Evolutionary conservation across 495 filamentous ascomycete genomes (phyloP).

Genomic region (Thozetella sp.): DNA sequence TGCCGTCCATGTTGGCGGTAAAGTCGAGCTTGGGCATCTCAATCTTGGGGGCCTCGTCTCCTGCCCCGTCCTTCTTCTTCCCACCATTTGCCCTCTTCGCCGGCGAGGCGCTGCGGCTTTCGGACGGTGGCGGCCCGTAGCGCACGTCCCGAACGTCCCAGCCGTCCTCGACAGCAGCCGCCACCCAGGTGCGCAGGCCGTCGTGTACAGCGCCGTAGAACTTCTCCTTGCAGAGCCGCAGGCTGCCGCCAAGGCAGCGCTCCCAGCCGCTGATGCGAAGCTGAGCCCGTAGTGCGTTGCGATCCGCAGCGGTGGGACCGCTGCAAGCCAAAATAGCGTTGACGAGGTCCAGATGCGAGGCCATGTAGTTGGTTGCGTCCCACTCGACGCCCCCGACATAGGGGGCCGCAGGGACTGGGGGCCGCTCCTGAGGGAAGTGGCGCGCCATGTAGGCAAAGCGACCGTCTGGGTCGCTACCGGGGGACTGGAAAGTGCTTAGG

Average conservation of each 20-base stretch:
- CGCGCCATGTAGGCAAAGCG: slow-evolving; percentile 57
- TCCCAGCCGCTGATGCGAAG: slow-evolving; percentile 88
- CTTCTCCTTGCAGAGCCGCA: slow-evolving; percentile 95
- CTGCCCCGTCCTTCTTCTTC: slow-evolving; percentile 28
- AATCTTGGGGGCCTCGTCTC: slow-evolving; percentile 48
- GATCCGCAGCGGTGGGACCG: slow-evolving; percentile 63
- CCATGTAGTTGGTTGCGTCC: slow-evolving; percentile 97
- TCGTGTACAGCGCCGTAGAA: slow-evolving; percentile 92
- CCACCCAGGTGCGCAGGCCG: slow-evolving; percentile 85
- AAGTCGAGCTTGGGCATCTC: slow-evolving; percentile 58
- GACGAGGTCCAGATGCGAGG: slow-evolving; percentile 87
- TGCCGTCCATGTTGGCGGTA: slow-evolving; percentile 22
- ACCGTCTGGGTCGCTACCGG: slow-evolving; percentile 29
- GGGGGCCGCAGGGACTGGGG: slow-evolving; percentile 90
- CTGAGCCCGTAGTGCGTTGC: slow-evolving; percentile 77
- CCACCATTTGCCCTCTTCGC: slow-evolving; percentile 38
- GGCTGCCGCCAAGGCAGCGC: slow-evolving; percentile 78
- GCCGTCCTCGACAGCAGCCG: slow-evolving; percentile 80
- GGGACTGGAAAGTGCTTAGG: slow-evolving; percentile 4
- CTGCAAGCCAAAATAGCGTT: slow-evolving; percentile 90
- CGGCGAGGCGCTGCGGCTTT: slow-evolving; percentile 50
- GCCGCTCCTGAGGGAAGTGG: slow-evolving; percentile 86
- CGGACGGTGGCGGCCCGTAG: slow-evolving; percentile 60
- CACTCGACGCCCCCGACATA: slow-evolving; percentile 98
- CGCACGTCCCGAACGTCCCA: slow-evolving; percentile 81